Percentiles rank a stretch among this genome's conserved stretches.
phyloP scores from a whole-genome alignment of 2,329 filamentous ascomycete genomes.

The Catunica adiposa region DNA sequence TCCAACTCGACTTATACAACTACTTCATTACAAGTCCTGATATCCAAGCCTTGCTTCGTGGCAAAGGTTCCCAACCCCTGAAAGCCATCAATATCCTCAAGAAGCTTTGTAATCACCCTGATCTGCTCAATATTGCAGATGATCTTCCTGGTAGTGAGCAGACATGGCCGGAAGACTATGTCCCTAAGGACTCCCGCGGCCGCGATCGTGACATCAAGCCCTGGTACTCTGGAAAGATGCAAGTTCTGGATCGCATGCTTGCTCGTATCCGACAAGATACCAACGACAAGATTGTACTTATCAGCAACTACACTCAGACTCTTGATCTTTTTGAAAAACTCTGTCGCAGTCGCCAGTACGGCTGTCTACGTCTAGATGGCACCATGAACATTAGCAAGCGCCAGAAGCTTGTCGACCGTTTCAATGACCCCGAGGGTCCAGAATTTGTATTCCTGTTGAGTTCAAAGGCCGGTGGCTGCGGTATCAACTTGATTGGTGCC shows the following conservation, averaged over 20 bases:
- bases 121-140: slow-evolving; percentile 65
- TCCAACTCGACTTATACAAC: slow-evolving; percentile 87
- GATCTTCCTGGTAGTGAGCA: slow-evolving; percentile 79
- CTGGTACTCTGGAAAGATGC: slow-evolving; percentile 97
- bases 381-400: slow-evolving; percentile 97
- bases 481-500: slow-evolving; percentile 85
- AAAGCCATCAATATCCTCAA: slow-evolving; percentile 95
- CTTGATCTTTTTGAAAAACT: slow-evolving; percentile 86
- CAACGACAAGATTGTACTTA: slow-evolving; percentile 97
- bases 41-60: slow-evolving; percentile 77
- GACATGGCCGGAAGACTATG: slow-evolving; percentile 70
- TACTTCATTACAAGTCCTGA: slow-evolving; percentile 93
- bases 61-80: slow-evolving; percentile 87
- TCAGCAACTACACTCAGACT: slow-evolving; percentile 95
- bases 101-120: slow-evolving; percentile 96
- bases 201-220: slow-evolving; percentile 83
- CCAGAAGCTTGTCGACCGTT: slow-evolving; percentile 91
- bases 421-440: slow-evolving; percentile 78
- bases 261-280: slow-evolving; percentile 89
- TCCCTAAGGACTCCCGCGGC: slow-evolving; percentile 72
- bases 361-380: slow-evolving; percentile 76
- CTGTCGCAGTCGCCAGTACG: slow-evolving; percentile 72
- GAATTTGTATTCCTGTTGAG: slow-evolving; percentile 95
- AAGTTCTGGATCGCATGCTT: slow-evolving; percentile 94
- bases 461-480: slow-evolving; percentile 91